Percentiles rank a stretch among this genome's conserved stretches.
These are phyloP conservation scores for Aureobasidium vineae DNA, from an alignment of 2,329 filamentous ascomycete genomes.

Conservation along the genomic window DNA sequence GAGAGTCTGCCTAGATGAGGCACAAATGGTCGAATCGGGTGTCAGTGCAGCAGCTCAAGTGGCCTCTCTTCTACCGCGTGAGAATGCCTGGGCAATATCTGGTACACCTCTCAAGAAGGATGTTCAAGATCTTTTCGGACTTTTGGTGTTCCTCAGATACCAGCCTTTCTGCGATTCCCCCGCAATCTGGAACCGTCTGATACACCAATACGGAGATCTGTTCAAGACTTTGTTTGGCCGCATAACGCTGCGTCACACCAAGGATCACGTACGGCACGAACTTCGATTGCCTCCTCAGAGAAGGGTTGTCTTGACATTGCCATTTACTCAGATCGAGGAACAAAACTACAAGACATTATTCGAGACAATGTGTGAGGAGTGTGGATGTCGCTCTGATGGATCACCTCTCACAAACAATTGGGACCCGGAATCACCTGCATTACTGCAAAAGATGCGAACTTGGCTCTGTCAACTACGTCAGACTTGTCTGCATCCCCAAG, in stretches of 20 bases:
- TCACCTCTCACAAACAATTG: conserved; percentile 61
- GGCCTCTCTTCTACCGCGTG: conserved; percentile 73
- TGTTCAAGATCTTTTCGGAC: conserved; percentile 72
- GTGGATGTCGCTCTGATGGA: conserved; percentile 64
- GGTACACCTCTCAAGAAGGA: conserved; percentile 85
- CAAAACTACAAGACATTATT: conserved; percentile 81
- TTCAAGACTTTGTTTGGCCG: conserved; percentile 68
- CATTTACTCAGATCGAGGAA: conserved; percentile 87
- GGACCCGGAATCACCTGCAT: conserved; percentile 58
- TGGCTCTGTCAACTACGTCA: conserved; percentile 79
- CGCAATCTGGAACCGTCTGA: conserved; percentile 66
- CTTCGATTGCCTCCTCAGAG: conserved; percentile 78
- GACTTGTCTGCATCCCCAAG: conserved; percentile 80
- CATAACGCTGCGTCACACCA: conserved; percentile 81
- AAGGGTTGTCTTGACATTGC: conserved; percentile 81
- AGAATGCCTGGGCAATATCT: conserved; percentile 89
- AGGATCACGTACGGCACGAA: conserved; percentile 74
- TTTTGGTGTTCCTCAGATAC: conserved; percentile 77
- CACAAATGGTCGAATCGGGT: conserved; percentile 92
- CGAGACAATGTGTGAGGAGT: conserved; percentile 68
- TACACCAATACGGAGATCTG: conserved; percentile 43
- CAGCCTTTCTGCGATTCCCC: conserved; percentile 68
- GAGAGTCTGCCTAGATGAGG: conserved; percentile 71
- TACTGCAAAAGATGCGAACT: conserved; percentile 69
- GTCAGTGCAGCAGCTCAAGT: conserved; percentile 79